phyloP scores from a whole-genome alignment of 208 protist species.

The Blastocrithidia nonstop region DNA sequence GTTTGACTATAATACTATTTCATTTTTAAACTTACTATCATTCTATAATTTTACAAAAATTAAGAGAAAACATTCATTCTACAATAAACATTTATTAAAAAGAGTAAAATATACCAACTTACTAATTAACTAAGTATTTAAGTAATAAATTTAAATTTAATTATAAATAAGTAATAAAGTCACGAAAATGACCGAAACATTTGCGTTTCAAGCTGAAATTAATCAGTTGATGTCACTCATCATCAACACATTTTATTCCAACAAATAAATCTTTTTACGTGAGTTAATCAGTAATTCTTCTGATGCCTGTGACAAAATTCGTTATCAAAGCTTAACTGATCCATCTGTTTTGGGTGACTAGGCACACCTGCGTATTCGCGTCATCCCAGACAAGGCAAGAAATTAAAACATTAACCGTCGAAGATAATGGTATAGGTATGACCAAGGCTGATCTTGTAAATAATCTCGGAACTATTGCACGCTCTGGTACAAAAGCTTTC shows the following conservation, averaged over 20 bases:
- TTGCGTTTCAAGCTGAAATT: too few species aligned
- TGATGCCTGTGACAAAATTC: too few species aligned
- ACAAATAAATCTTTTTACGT: conserved; percentile 99
- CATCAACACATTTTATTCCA: conserved; percentile 98
- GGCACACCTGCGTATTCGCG: conserved; percentile 86
- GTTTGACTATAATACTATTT: neutral
- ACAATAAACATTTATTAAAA: neutral
- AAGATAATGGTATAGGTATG: conserved; percentile 99
- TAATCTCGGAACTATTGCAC: conserved; percentile 98
- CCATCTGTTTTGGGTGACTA: conserved; percentile 47
- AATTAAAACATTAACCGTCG: conserved; percentile 91
- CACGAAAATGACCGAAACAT: conserved; percentile 87
- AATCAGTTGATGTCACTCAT: too few species aligned
- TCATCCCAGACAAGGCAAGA: conserved; percentile 76
- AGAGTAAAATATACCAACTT: neutral
- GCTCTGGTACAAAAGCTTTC: conserved; percentile 98
- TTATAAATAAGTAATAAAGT: too few species aligned
- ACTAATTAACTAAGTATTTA: neutral
- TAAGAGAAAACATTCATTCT: neutral
- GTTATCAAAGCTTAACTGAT: conserved; percentile 96
- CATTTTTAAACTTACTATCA: neutral
- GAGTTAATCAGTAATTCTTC: too few species aligned
- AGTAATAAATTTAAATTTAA: neutral
- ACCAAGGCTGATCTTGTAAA: conserved; percentile 97
- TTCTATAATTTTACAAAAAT: neutral